Evolutionary conservation across 2,329 filamentous ascomycete species (phyloP), one percentile per base, ranked within the genome.

Genomic region (Trichocomaceae sp.): DNA sequence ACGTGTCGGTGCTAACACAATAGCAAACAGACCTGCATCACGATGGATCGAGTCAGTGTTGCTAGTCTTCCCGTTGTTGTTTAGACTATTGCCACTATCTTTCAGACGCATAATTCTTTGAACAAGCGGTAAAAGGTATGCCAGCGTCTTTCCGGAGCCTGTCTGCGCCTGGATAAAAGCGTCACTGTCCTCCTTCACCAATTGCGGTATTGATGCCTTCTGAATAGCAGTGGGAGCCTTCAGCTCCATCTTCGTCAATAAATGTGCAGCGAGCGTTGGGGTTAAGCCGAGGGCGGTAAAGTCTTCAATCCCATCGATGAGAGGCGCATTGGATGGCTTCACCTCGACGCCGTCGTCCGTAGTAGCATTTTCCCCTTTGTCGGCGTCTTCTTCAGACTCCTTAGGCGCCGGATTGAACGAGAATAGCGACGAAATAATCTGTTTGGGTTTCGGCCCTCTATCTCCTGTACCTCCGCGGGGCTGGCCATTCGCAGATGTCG

Each of bases 101-200:
- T 70, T 77, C 29, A 97, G 79, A 13, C 84, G 80, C 71, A 96
- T 83, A 19, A 99, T 86, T 22, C 90, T 82, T 68, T 99, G 89
- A 20, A 99, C 84, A 47, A 99, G 87, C 1, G 93, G 93, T 6
- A 99, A 75, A 4, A 99, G 79, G 69, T 99, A 99, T n/a, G 93
- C 89, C 57, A 99, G 75, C 0, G 93, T 99, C 75, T 99, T 99
- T 73, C 93, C 93, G 0, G 93, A 99, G 62, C 93, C 93, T 0
- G 93, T 99, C 74, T 99, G 87, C 2, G 93, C 95, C 69, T 97
- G 93, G 33, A 99, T 86, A 64, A 99, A 99, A 2, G 91, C 91
- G 75, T 99, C 93, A 46, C 83, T 85, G 63, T 95, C 87, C 52
- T 87, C 85, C 42, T 84, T 84, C 45, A 95, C 73, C 58, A 99